Evolutionary conservation across 2,329 filamentous ascomycete species (phyloP), one percentile per base, ranked within the genome.

Genomic region (Cladophialophora carrionii): DNA sequence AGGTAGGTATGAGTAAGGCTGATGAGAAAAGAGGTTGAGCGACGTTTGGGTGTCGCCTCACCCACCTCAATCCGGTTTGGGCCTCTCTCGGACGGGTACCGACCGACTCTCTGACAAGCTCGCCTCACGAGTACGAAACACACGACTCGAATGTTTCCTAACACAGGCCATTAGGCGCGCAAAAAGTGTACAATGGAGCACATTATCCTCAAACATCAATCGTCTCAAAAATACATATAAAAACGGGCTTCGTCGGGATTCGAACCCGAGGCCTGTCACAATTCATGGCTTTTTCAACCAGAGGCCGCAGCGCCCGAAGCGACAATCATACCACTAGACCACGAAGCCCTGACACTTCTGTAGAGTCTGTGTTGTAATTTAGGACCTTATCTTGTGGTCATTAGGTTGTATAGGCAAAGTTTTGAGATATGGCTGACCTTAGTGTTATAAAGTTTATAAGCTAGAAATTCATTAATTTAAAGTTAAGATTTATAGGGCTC

Each of bases 261-360:
- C 73, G 75, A 76, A 76, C 74, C 74, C 73, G 74, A 70, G 74
- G 67, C 74, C 75, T 76, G 75, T 74, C 74, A 76, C 74, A 76
- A 64, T 71, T 69, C 62, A 61, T 63, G 61, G 68, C 68, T 71
- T 70, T 70, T 68, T 58, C 60, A 68, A 67, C 63, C 69, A 71
- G 63, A 71, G 71, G 73, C 65, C 34, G 52, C 29, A 41, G 41
- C 61, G 69, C 75, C 75, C 75, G 75, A 76, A 76, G 75, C 75
- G 72, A 75, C 75, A 76, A 76, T 76, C 75, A 76, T 76, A 76
- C 74, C 71, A 75, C 63, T 60, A 60, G 57, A 60, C 57, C 56
- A 31, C 22, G 22, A 31, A 58, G 32, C 37, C 37, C 2, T 12
- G 37, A 29, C 20, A 43, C 4, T 12, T 58, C 37, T 58, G 54